Evolutionary conservation across 1,284 basidiomycete species (phyloP).

Genomic region (Austropuccinia psidii): DNA sequence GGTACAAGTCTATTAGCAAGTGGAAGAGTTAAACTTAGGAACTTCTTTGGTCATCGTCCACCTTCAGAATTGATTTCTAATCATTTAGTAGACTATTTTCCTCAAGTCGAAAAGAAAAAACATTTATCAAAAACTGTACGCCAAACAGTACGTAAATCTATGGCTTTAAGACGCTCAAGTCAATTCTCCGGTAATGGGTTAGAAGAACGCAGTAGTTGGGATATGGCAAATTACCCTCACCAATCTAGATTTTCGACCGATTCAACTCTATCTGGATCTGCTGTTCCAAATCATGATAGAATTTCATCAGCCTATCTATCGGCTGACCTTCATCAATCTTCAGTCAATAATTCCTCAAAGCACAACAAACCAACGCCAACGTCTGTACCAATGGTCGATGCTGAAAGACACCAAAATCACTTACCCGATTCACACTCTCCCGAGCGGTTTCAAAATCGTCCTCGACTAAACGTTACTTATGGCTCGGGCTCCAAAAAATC

Average conservation of each 20-base stretch:
- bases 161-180: constrained; percentile 18
- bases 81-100: constrained; percentile 95
- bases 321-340: background rate
- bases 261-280: background rate
- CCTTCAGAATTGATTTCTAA: constrained; percentile 93
- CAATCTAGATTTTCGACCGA: background rate
- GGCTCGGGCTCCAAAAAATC: background rate
- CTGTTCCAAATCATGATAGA: background rate
- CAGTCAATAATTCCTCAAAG: background rate
- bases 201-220: background rate
- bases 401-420: background rate
- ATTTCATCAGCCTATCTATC: background rate
- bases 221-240: constrained; percentile 15
- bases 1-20: constrained; percentile 33
- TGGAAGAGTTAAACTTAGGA: constrained; percentile 59
- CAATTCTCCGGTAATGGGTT: constrained; percentile 3
- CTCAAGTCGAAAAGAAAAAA: constrained; percentile 78
- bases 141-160: constrained; percentile 42
- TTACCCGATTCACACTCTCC: background rate
- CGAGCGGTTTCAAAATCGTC: background rate
- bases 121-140: constrained; percentile 64
- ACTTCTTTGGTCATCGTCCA: constrained; percentile 96
- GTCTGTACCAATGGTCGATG: background rate
- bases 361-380: background rate
- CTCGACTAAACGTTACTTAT: background rate